Evolutionary conservation across 495 filamentous ascomycete genomes (phyloP), one percentile per base, ranked within the genome.

Genomic region (Tuber aestivum): DNA sequence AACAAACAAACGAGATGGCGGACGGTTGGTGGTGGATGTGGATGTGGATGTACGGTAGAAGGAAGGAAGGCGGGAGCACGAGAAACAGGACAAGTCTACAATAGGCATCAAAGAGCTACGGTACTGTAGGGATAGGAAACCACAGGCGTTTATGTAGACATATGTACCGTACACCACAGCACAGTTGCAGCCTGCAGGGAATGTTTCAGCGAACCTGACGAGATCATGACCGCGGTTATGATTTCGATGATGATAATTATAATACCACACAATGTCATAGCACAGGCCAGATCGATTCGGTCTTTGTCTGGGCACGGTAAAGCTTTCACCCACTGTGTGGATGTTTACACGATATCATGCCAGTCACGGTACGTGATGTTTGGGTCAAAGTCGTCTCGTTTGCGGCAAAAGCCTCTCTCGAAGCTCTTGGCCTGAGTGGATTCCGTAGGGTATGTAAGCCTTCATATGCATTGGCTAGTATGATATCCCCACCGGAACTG

Each of bases 1-100:
- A 65, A 65, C 56, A 65, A 65, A 65, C 56, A 61, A 61, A 61
- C 10, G 56, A 65, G 56, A 65, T 65, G 56, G 56, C 27, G 56
- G 56, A 32, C 27, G 50, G 50, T 61, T 18, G 20, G 18, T 21
- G 45, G 48, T 50, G 38, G 38, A 40, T 40, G 38, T 40, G 56
- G 16, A 65, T 65, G 56, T 65, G 56, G 27, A 65, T 65, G 27
- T 14, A 20, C 35, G 56, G 56, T 65, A 27, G 56, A 65, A 65
- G 56, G 27, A 2, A 65, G 27, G n/a, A 65, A 65, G 56, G 27
- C 12, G 32, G 27, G n/a, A 65, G 32, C 56, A 65, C 56, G 56
- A 65, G 56, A 65, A 65, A 65, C 56, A 65, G n/a, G 56, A 65
- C 56, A 65, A 65, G 32, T 27, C 14, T 35, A 12, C 16, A 14